phyloP scores from a whole-genome alignment of 768 basidiomycete species.

The Astraeus odoratus region DNA sequence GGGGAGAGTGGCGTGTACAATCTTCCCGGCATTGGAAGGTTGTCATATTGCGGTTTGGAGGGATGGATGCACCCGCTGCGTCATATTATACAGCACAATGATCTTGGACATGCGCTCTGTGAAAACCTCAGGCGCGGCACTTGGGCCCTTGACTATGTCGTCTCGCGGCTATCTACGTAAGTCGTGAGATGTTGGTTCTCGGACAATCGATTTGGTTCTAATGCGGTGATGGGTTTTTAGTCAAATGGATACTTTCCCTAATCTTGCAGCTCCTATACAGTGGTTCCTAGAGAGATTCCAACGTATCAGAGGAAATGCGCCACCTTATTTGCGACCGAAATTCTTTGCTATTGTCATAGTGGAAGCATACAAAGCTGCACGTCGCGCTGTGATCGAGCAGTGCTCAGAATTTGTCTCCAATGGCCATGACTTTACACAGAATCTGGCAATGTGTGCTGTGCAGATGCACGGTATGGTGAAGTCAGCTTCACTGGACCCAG shows the following conservation, averaged over 20 bases:
- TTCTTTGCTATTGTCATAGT: slow-evolving; percentile 92
- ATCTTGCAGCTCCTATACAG: slow-evolving; percentile 58
- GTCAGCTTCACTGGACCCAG: slow-evolving; percentile 83
- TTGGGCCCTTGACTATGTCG: slow-evolving; percentile 91
- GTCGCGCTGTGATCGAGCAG: slow-evolving; percentile 77
- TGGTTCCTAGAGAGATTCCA: slow-evolving; percentile 93
- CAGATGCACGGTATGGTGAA: slow-evolving; percentile 90
- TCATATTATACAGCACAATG: slow-evolving; percentile 82
- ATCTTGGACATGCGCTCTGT: slow-evolving; percentile 89
- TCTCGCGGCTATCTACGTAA: slow-evolving; percentile 61
- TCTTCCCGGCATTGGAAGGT: slow-evolving; percentile 63
- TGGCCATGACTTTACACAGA: slow-evolving; percentile 86
- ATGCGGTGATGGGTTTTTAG: slow-evolving; percentile 27
- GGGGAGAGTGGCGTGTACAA: slow-evolving; percentile 80
- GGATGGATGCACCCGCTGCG: slow-evolving; percentile 93
- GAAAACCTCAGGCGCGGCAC: slow-evolving; percentile 78
- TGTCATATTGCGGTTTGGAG: slow-evolving; percentile 91
- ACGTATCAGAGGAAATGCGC: slow-evolving; percentile 61
- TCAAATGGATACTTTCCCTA: slow-evolving; percentile 56
- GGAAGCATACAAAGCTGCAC: slow-evolving; percentile 88
- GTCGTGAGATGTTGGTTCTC: slow-evolving; percentile 24
- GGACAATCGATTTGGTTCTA: slow-evolving; percentile 10
- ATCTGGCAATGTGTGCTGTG: slow-evolving; percentile 76
- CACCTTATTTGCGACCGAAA: slow-evolving; percentile 89
- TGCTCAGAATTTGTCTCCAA: slow-evolving; percentile 79